A percentile compares a stretch with the other conserved stretches of the same genome.
phyloP scores from a whole-genome alignment of 2,329 filamentous ascomycete genomes.

The Botrytis byssoidea region DNA sequence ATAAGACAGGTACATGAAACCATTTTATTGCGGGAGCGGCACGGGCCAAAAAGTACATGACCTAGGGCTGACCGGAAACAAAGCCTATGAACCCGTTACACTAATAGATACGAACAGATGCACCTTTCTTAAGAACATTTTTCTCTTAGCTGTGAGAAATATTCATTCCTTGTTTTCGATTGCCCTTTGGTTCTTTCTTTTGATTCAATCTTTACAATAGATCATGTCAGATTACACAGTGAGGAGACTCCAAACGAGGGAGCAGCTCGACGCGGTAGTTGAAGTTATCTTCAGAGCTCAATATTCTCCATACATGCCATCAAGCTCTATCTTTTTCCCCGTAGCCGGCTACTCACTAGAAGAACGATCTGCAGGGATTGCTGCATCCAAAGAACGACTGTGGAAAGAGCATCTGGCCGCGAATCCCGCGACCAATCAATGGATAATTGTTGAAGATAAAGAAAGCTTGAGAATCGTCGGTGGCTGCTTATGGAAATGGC shows the following conservation, averaged over 20 bases:
- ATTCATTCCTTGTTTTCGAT: too few relatives aligned
- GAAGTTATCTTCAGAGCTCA: constrained; percentile 2
- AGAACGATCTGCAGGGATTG: background rate
- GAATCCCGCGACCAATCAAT: background rate
- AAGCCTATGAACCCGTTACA: background rate
- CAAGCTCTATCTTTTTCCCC: background rate
- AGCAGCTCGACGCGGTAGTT: background rate
- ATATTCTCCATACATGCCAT: constrained; percentile 7
- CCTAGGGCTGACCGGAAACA: background rate
- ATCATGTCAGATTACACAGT: background rate
- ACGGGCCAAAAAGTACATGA: background rate
- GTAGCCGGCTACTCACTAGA: background rate
- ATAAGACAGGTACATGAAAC: background rate
- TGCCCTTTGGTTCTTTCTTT: background rate
- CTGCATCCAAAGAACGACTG: background rate
- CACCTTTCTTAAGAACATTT: background rate
- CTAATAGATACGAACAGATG: background rate
- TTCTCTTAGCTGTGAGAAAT: background rate
- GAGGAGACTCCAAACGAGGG: background rate
- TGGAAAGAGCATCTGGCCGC: background rate
- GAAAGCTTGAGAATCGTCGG: background rate
- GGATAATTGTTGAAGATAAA: constrained; percentile 1
- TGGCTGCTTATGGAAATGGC: constrained; percentile 4
- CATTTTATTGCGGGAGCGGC: background rate
- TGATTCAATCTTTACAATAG: too few relatives aligned